A percentile compares a stretch with the other conserved stretches of the same genome.
phyloP scores from a whole-genome alignment of 2,329 filamentous ascomycete species.

The Fusarium illudens region DNA sequence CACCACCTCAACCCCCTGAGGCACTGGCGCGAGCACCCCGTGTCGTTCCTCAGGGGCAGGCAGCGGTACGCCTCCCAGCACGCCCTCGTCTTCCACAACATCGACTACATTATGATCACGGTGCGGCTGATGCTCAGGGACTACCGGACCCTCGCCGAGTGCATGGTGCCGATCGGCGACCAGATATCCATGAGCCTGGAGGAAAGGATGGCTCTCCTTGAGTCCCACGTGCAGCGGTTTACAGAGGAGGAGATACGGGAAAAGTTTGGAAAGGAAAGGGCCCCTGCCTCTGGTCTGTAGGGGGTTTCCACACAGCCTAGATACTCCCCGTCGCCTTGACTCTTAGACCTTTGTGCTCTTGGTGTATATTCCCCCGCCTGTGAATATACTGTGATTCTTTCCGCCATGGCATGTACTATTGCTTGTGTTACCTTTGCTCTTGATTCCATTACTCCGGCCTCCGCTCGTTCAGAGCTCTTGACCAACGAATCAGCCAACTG shows the following conservation, averaged over 20 bases:
- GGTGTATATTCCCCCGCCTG: not conserved
- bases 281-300: not conserved
- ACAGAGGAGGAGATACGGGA: constrained; percentile 24
- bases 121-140: constrained; percentile 73
- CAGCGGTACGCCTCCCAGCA: constrained; percentile 69
- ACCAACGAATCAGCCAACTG: not conserved
- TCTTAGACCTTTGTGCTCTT: not conserved
- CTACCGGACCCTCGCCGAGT: constrained; percentile 72
- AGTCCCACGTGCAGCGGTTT: constrained; percentile 24
- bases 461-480: not conserved
- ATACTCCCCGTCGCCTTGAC: not conserved
- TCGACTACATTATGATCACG: constrained; percentile 82
- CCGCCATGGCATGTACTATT: not conserved
- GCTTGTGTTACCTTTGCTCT: not conserved
- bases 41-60: constrained; percentile 75
- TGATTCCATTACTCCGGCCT: no score
- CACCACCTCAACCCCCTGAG: constrained; percentile 80
- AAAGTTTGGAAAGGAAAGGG: constrained; percentile 1
- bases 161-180: constrained; percentile 76
- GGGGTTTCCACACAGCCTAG: not conserved
- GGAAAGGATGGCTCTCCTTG: constrained; percentile 12
- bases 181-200: constrained; percentile 72
- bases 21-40: constrained; percentile 83
- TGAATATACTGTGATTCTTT: not conserved
- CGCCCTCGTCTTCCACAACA: constrained; percentile 80